These are phyloP conservation scores for Puccinia triticina DNA, from an alignment of 1,284 basidiomycete species.

Conservation along the genomic window DNA sequence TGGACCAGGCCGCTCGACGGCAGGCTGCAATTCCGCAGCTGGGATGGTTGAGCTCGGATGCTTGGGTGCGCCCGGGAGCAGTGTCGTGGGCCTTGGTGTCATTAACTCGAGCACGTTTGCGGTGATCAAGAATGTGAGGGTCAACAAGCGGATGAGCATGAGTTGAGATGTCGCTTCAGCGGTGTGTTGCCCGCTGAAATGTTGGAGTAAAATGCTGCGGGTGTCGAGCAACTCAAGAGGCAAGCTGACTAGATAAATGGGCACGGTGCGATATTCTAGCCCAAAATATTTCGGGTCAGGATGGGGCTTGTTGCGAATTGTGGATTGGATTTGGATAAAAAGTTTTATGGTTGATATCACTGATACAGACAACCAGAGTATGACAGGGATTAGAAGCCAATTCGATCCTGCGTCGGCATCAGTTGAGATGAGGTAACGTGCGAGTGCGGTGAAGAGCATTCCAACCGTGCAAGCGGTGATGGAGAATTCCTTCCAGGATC, in stretches of 20 bases:
- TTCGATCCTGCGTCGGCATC: background rate
- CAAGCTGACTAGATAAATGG: slow-evolving; percentile 35
- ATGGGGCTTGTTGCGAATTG: slow-evolving; percentile 14
- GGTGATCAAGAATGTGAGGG: background rate
- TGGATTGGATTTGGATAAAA: slow-evolving; percentile 8
- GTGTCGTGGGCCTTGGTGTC: slow-evolving; percentile 28
- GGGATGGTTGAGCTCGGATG: background rate
- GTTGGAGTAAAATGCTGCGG: slow-evolving; percentile 14
- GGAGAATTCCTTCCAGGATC: slow-evolving; percentile 34
- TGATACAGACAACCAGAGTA: slow-evolving; percentile 24
- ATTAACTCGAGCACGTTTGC: slow-evolving; percentile 3
- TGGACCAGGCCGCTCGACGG: slow-evolving; percentile 15
- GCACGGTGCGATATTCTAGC: slow-evolving; percentile 18
- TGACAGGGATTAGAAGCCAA: slow-evolving; percentile 25
- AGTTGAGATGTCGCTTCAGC: background rate
- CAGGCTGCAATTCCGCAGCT: background rate
- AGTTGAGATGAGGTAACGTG: background rate
- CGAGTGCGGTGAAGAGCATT: slow-evolving; percentile 1
- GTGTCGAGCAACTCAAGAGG: slow-evolving; percentile 33
- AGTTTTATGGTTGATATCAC: slow-evolving; percentile 31
- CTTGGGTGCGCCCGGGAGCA: slow-evolving; percentile 3
- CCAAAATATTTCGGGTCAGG: slow-evolving; percentile 19
- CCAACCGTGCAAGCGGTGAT: slow-evolving; percentile 20
- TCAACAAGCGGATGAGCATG: slow-evolving; percentile 5
- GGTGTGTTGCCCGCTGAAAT: background rate